Base-by-base conservation (phyloP, 1,139 yeast genomes). In the Suzukiozyma palmioleophila region DNA sequence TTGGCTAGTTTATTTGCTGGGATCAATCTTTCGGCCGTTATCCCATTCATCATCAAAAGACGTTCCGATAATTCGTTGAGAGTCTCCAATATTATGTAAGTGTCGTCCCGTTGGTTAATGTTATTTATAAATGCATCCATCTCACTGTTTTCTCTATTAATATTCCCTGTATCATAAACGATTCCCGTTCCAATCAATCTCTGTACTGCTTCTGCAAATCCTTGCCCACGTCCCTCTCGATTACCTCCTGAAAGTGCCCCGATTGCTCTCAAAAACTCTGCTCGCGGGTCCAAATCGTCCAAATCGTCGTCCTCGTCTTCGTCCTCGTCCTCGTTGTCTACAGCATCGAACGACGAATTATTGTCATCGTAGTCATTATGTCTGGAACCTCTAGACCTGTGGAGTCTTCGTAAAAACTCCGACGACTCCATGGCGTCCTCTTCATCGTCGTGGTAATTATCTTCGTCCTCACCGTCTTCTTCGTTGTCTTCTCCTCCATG, bases 41-140 rank as follows among this genome's bases (percentile, higher is more conserved):
- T 56, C 3, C 75, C 79, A 45, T 81, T 80, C 78, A 81, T 78
- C 89, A 84, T 81, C 37, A 84, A 60, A 10, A 84, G 53, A 38
- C 77, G 64, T 48, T 78, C 86, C 13, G 84, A 74, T 21, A 84
- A 57, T 51, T 82, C 87, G 47, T 75, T 80, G 40, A 84, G 60
- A 5, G 81, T 74, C 52, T 83, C 90, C 38, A 75, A 54, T 3
- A 76, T 56, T 21, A 74, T 41, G 43, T 61, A 77, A 0, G 79
- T 60, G 46, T 76, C 80, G 1, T 66, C 73, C 10, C 76, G 61
- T 39, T 64, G 69, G 28, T 56, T 57, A 35, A 80, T 55, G 30
- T 71, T 73, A 8, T 62, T 58, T 1, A 77, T 54, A 21, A 78
- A 57, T 1, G 62, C 62, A 30, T 62, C 60, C 33, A 73, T 64